Conservation (phyloP, 208 protist genomes). For the Trypanosomatidae sp. region DNA sequence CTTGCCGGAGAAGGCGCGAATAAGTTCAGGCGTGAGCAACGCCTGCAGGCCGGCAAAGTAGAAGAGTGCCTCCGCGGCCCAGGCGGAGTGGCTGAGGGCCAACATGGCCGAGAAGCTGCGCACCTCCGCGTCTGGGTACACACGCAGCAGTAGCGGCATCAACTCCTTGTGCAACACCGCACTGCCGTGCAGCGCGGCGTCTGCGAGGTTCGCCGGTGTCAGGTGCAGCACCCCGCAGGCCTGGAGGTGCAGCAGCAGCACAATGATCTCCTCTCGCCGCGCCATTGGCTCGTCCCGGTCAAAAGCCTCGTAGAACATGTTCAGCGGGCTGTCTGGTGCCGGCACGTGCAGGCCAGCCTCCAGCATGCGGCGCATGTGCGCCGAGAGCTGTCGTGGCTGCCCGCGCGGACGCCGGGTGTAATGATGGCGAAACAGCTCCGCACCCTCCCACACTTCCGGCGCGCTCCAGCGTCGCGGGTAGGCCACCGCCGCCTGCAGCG, state of each 20-base stretch:
- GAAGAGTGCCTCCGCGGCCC: slow-evolving; percentile 58
- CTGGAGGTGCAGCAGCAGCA: slow-evolving; percentile 17
- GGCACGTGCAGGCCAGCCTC: slow-evolving; percentile 17
- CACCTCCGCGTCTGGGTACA: slow-evolving; percentile 74
- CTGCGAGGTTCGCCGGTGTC: slow-evolving; percentile 18
- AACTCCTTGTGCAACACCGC: slow-evolving; percentile 63
- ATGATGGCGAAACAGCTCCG: slow-evolving; percentile 27
- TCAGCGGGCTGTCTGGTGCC: slow-evolving; percentile 16
- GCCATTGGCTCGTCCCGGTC: slow-evolving; percentile 26
- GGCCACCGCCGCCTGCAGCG: slow-evolving; percentile 50
- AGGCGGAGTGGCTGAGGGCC: slow-evolving; percentile 51
- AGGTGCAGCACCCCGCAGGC: slow-evolving; percentile 42
- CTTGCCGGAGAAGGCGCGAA: not conserved
- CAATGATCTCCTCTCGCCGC: slow-evolving; percentile 28
- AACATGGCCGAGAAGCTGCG: slow-evolving; percentile 58
- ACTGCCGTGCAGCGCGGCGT: slow-evolving; percentile 39
- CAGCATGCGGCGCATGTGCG: slow-evolving; percentile 15
- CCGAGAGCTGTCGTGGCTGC: slow-evolving; percentile 16
- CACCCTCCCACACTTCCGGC: slow-evolving; percentile 33
- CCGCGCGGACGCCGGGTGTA: slow-evolving; percentile 25
- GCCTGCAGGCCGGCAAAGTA: slow-evolving; percentile 47
- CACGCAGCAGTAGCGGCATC: slow-evolving; percentile 42
- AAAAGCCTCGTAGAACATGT: slow-evolving; percentile 35
- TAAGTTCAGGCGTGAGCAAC: slow-evolving; percentile 5
- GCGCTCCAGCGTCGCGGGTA: slow-evolving; percentile 40